Evolutionary conservation across 495 filamentous ascomycete genomes (phyloP).

Genomic region (Tuber calosporum): DNA sequence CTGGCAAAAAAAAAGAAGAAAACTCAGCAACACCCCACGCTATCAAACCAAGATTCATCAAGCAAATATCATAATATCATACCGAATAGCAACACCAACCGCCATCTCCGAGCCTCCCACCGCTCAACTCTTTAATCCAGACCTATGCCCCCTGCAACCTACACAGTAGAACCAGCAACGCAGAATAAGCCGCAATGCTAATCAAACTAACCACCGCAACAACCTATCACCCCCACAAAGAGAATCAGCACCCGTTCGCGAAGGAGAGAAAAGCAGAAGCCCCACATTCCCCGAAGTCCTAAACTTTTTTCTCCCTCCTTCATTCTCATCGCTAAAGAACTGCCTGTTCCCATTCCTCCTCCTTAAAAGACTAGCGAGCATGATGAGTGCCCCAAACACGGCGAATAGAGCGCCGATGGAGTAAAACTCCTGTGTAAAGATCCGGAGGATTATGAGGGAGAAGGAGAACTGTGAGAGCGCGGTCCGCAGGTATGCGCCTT

Average conservation of each 20-base stretch:
- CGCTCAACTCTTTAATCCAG: slow-evolving; percentile 3
- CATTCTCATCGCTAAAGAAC: slow-evolving; percentile 73
- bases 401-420: slow-evolving; percentile 86
- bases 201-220: slow-evolving; percentile 76
- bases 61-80: neutral
- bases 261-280: neutral
- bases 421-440: slow-evolving; percentile 94
- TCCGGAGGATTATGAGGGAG: slow-evolving; percentile 85
- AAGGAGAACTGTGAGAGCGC: slow-evolving; percentile 92
- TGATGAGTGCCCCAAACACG: slow-evolving; percentile 75
- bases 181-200: slow-evolving; percentile 73
- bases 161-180: slow-evolving; percentile 67
- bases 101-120: neutral
- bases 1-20: neutral
- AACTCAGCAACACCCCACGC: neutral
- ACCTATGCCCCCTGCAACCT: slow-evolving; percentile 29
- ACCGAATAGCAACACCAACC: neutral
- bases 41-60: neutral
- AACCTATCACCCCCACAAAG: slow-evolving; percentile 67
- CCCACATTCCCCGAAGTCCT: slow-evolving; percentile 72
- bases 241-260: slow-evolving; percentile 57
- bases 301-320: slow-evolving; percentile 61
- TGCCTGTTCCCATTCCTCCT: slow-evolving; percentile 85
- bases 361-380: slow-evolving; percentile 71
- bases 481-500: slow-evolving; percentile 93